Conservation (phyloP, 495 filamentous ascomycete species). For the Symbiotaphrina buchneri region DNA sequence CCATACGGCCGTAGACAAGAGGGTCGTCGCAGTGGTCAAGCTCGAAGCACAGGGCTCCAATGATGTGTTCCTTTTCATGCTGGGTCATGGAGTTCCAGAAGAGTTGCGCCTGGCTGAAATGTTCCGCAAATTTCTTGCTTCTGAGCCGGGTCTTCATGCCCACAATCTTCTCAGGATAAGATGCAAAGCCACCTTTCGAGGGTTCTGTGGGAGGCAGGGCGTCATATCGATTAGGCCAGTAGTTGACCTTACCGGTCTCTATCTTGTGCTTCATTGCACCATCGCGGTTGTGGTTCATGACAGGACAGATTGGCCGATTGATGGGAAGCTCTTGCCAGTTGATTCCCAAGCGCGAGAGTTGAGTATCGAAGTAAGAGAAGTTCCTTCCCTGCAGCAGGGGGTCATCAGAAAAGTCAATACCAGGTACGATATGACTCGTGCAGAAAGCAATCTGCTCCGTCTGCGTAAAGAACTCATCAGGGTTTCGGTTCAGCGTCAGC, state of each 20-base stretch:
- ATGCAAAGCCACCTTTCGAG: constrained; percentile 41
- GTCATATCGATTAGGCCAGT: constrained; percentile 70
- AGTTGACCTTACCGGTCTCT: constrained; percentile 54
- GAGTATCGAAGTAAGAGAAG: constrained; percentile 78
- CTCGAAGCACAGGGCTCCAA: not conserved
- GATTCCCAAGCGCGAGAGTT: constrained; percentile 55
- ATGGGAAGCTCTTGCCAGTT: constrained; percentile 81
- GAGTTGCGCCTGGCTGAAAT: constrained; percentile 43
- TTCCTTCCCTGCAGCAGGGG: constrained; percentile 66
- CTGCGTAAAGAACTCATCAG: constrained; percentile 73
- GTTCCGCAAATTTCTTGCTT: constrained; percentile 63
- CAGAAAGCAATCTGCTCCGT: constrained; percentile 75
- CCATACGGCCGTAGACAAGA: constrained; percentile 28
- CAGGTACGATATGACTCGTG: constrained; percentile 66
- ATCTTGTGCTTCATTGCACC: constrained; percentile 39
- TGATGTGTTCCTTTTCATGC: not conserved
- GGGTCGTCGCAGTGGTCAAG: constrained; percentile 52
- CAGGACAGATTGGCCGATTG: constrained; percentile 55
- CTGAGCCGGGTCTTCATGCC: constrained; percentile 50
- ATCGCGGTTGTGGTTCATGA: constrained; percentile 63
- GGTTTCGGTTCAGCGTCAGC: constrained; percentile 59
- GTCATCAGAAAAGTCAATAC: constrained; percentile 73
- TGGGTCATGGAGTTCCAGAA: not conserved
- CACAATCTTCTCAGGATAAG: constrained; percentile 38
- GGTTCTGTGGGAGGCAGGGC: constrained; percentile 32